Evolutionary conservation across 768 basidiomycete genomes (phyloP), one percentile per base, ranked within the genome.

Genomic region (Auriscalpium orientale): DNA sequence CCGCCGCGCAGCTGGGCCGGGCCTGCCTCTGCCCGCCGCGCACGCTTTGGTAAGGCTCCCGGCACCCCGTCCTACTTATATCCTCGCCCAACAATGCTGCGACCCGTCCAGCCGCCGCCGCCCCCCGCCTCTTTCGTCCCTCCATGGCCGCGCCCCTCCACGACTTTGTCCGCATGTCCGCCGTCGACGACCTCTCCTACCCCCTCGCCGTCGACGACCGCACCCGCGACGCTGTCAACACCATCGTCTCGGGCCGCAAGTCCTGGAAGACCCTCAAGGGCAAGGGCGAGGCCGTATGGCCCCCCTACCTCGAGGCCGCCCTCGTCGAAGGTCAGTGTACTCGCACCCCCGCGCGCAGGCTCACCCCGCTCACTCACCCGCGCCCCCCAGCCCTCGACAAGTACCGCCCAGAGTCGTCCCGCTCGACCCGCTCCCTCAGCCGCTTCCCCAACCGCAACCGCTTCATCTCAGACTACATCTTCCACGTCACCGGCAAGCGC

Each of bases 391-490:
- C 84, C n/a, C 80, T 82, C 55, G 82, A 80, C 67, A 81, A 78
- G 45, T 90, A 89, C 63, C 77, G 80, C 54, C 88, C 87, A 34
- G 81, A 84, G 58, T 83, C 88, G 64, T 84, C 84, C 15, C 74
- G 85, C 66, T 85, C 88, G 65, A 85, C 86, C 43, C 75, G 84
- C 54, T 79, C 85, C 16, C 78, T 89, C 3, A 86, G 86, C 21
- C 79, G 88, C 51, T 89, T 85, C 65, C 88, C 88, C 38, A 81
- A 86, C 77, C 77, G 88, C 56, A 90, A 90, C 70, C 79, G 84
- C 48, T 90, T 89, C 70, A 86, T 89, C 59, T 86, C 87, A 51
- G 85, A 90, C 60, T 83, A 85, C 70, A 89, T 90, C 65, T 81
- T 74, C 65, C 74, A 75, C 37, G 79, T 77, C 59, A 90, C 88